Base-by-base conservation (phyloP, 129 eudicot species). In the Apium graveolens region DNA sequence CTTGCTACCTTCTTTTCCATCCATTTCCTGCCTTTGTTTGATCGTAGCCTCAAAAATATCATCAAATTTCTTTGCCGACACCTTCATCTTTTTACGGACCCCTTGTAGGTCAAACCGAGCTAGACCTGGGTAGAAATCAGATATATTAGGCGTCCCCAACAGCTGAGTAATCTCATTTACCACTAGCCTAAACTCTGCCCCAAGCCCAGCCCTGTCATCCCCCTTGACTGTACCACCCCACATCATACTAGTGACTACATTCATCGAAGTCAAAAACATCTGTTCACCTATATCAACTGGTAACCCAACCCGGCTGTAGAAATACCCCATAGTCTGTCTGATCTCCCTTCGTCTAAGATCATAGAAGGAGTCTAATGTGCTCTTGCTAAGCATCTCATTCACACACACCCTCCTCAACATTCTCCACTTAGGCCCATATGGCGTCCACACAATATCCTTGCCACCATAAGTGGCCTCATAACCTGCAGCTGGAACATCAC, bases 71-170 rank as follows among this genome's bases (percentile, higher is more conserved):
- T 74, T 68, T 0, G 78, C 85, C 80, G 83, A 65, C 49, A 76
- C 86, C 76, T 81, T 85, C 86, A 85, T 83, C 62, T 84, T 86
- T 82, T 82, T 87, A 73, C 31, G 66, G 1, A 92, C 76, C 43
- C 96, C 96, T 79, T 90, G 93, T 57, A 88, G 42, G 60, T 92
- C 97, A 32, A 88, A 90, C 35, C 70, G 55, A 21, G 88, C 86
- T 81, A 90, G 74, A 57, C 53, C 71, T 37, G 96, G 96, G 68
- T 73, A 90, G 49, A 90, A 90, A 43, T 90, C 95, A 34, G 90
- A 90, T 43, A 90, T 44, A 49, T 90, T 90, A 0, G 96, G 96
- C 85, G 76, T 80, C 42, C 91, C 90, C 68, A 90, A 78, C 11
- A 83, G 80, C 65, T 31, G 79, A 13, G 83, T 84, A 66, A 90